Evolutionary conservation across 306 rosid species (phyloP).

Genomic region (Prunus mongolica): DNA sequence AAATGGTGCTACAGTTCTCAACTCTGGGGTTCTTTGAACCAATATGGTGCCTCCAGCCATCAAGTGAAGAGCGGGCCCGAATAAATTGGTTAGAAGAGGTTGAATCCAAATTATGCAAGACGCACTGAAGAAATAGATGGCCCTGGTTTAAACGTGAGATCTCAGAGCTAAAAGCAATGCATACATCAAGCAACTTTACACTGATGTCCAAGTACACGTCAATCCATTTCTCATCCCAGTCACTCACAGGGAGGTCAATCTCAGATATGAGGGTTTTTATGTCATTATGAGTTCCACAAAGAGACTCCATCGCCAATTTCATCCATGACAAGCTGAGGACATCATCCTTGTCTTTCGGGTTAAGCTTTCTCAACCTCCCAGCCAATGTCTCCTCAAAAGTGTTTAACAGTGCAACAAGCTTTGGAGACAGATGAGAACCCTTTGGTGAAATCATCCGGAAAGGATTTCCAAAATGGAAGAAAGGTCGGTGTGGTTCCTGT

Average conservation of each 20-base stretch:
- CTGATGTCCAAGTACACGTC: conserved; percentile 79
- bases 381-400: conserved; percentile 66
- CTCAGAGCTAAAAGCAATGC: conserved; percentile 74
- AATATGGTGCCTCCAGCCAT: conserved; percentile 61
- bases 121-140: conserved; percentile 54
- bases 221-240: conserved; percentile 89
- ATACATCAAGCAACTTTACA: conserved; percentile 68
- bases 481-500: conserved; percentile 59
- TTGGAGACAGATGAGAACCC: conserved; percentile 57
- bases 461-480: conserved; percentile 81
- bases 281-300: conserved; percentile 58
- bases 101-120: conserved; percentile 54
- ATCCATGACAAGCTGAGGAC: conserved; percentile 81
- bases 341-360: conserved; percentile 55
- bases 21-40: conserved; percentile 48
- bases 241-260: conserved; percentile 63
- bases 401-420: conserved; percentile 38
- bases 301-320: conserved; percentile 61
- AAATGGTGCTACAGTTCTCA: conserved; percentile 45
- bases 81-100: conserved; percentile 43
- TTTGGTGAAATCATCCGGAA: conserved; percentile 56
- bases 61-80: conserved; percentile 53
- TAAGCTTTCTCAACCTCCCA: conserved; percentile 55
- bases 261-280: conserved; percentile 45
- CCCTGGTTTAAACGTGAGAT: conserved; percentile 73